Conservation (phyloP, 371 early-diverging fungal species). For the Circinella umbellata region DNA sequence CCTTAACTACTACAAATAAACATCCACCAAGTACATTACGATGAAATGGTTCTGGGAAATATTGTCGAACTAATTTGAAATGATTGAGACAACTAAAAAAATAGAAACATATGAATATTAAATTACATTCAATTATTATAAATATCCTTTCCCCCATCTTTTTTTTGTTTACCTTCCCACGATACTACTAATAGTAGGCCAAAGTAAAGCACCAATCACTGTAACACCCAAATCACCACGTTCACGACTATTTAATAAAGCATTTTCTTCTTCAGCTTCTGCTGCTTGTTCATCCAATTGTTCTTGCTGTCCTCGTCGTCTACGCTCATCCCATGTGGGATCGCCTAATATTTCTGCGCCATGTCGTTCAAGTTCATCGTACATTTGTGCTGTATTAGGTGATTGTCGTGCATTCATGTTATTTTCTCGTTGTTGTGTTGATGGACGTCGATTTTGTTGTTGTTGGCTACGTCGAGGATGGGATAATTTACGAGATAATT, state of each 20-base stretch:
- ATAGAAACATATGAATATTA: not conserved
- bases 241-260: conserved; percentile 13
- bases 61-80: conserved; percentile 48
- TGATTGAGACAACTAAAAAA: conserved; percentile 48
- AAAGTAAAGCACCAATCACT: conserved; percentile 57
- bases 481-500: conserved; percentile 33
- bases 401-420: not conserved
- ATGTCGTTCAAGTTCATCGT: conserved; percentile 7
- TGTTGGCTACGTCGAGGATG: conserved; percentile 12
- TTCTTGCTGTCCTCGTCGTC: conserved; percentile 7
- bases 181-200: conserved; percentile 54
- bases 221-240: conserved; percentile 45
- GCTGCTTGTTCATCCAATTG: conserved; percentile 9
- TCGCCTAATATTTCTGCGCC: conserved; percentile 13
- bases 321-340: conserved; percentile 16
- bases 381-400: conserved; percentile 2
- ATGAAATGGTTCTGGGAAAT: conserved; percentile 64
- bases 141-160: not conserved
- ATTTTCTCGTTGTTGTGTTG: conserved; percentile 23
- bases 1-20: conserved; percentile 65
- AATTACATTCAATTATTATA: not conserved
- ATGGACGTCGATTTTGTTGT: conserved; percentile 14
- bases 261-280: conserved; percentile 16
- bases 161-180: conserved; percentile 40
- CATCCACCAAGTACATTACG: conserved; percentile 68